Base-by-base conservation (phyloP, 177 flowering plant genomes). In the Tripterygium wilfordii region DNA sequence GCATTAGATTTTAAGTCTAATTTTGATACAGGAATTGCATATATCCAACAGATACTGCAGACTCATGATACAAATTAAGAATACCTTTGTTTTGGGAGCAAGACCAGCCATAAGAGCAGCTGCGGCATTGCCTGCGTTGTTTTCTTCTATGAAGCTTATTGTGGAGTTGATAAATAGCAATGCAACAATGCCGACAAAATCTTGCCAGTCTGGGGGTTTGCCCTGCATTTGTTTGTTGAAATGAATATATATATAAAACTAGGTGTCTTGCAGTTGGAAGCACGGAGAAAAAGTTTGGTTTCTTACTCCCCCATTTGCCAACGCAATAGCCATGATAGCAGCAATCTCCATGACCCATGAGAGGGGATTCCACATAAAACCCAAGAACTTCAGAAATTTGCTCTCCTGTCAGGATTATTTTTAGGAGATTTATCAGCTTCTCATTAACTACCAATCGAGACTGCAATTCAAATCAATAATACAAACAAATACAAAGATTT, bases 351-450 rank as follows among this genome's bases (percentile, higher is more conserved):
- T 81, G n/a, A n/a, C n/a, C n/a, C n/a, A n/a, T n/a, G n/a, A n/a
- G n/a, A n/a, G n/a, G n/a, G n/a, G n/a, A n/a, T 81, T 81, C 88
- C 88, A 81, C 88, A 81, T 81, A 45, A 81, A 81, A 0, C 88
- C 82, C 65, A 69, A 53, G 45, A 69, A 69, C 25, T 69, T 69
- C n/a, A 69, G 58, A 18, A 69, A 0, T 55, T 69, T 69, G 46
- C 54, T 69, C 51, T 64, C n/a, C n/a, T n/a, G n/a, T n/a, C n/a
- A n/a, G n/a, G n/a, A n/a, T n/a, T n/a, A n/a, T n/a, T n/a, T n/a
- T n/a, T n/a, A n/a, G n/a, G n/a, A n/a, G n/a, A n/a, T n/a, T n/a
- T n/a, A n/a, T n/a, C n/a, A n/a, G n/a, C n/a, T n/a, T n/a, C n/a
- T n/a, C n/a, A n/a, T n/a, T n/a, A n/a, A n/a, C n/a, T n/a, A n/a